Evolutionary conservation across 805 yeast genomes (phyloP).

Genomic region (Nakazawaea siamensis): DNA sequence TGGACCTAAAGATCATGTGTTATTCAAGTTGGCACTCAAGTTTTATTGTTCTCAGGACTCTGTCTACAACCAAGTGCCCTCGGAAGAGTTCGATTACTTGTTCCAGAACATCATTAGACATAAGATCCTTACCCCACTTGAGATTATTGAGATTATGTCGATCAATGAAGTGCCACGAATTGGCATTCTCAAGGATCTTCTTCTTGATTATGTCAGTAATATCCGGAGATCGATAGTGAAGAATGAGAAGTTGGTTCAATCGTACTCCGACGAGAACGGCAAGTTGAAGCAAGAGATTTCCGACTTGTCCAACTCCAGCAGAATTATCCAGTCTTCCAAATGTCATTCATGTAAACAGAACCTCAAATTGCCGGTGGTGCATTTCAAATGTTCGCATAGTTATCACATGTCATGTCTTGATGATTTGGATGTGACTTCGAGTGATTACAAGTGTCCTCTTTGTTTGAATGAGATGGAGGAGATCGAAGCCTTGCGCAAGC

Average conservation of each 20-base stretch:
- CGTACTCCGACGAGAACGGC: constrained; percentile 60
- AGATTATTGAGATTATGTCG: constrained; percentile 63
- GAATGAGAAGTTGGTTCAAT: constrained; percentile 54
- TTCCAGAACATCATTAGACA: constrained; percentile 43
- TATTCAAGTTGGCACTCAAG: constrained; percentile 57
- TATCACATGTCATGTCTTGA: constrained; percentile 76
- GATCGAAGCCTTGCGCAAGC: constrained; percentile 44
- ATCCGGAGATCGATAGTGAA: constrained; percentile 62
- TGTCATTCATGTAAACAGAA: constrained; percentile 61
- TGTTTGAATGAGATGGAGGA: constrained; percentile 71
- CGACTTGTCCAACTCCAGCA: constrained; percentile 36
- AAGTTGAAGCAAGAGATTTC: constrained; percentile 46
- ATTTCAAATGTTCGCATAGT: constrained; percentile 81
- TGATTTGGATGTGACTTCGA: constrained; percentile 26
- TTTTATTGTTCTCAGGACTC: constrained; percentile 51
- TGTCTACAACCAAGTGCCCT: constrained; percentile 43
- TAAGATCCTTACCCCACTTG: constrained; percentile 62
- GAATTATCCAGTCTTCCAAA: constrained; percentile 48
- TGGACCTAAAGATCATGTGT: constrained; percentile 55
- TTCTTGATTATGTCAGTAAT: constrained; percentile 50
- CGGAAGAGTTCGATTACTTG: constrained; percentile 37
- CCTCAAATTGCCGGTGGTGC: constrained; percentile 72
- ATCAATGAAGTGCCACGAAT: constrained; percentile 55
- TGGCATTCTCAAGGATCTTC: constrained; percentile 63
- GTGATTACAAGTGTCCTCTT: constrained; percentile 51